Evolutionary conservation across 176 grass and related monocot species (phyloP), one percentile per base, ranked within the genome.

Genomic region (Ensete glaucum): DNA sequence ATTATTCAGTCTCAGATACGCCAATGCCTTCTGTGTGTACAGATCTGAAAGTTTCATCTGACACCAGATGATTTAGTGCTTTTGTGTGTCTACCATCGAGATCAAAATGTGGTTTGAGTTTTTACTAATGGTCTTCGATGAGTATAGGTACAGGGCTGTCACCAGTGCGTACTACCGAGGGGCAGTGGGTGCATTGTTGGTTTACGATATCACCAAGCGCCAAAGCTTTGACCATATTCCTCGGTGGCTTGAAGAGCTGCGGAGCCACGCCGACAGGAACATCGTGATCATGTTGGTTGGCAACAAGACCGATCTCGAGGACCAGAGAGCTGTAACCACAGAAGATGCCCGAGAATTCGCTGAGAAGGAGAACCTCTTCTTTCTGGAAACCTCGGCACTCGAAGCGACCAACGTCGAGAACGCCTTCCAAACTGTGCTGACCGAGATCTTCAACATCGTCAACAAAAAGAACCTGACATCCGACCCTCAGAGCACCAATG

Each of bases 141-240:
- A 43, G 34, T 43, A 43, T 43, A 43, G 63, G 25, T 65, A 65
- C 22, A n/a, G 63, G 3, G 63, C 63, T 25, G 25, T 65, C 20
- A 65, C 63, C 22, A 65, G 63, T 65, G 63, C 63, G 1, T 65
- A 65, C 22, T 65, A 65, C 63, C 63, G 63, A 3, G 63, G 63
- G 4, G 63, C 63, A n/a, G 21, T 65, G 9, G 63, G 63, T 4
- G 63, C 63, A 12, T 11, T 65, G 22, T 22, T 65, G 25, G 63
- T 65, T 11, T 65, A 65, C 6, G 63, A 65, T 25, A 11, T 65
- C 21, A 65, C 63, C 63, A 65, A 65, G 11, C 63, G 21, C 22
- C 22, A n/a, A 11, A 65, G 21, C 12, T 65, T 65, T 27, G 63
- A 65, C 11, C 22, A 65, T 25, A 65, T 65, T 25, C 22, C 21